phyloP scores from a whole-genome alignment of 2,329 filamentous ascomycete genomes.

The Aureobasidium sp. region DNA sequence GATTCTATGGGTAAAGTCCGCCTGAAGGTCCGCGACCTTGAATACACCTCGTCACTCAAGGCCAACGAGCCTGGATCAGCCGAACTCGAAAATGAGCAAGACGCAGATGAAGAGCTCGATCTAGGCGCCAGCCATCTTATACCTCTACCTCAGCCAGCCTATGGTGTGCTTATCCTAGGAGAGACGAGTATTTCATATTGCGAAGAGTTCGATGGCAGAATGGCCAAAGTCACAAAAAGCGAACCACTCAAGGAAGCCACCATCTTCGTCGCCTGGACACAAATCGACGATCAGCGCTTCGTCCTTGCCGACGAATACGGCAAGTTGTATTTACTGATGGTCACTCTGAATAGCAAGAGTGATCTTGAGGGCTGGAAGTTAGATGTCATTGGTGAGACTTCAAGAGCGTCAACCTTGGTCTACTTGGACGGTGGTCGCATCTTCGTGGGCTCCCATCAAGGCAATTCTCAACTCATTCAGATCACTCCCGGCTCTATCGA shows the following conservation, averaged over 20 bases:
- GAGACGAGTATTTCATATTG: constrained; percentile 76
- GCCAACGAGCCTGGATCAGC: constrained; percentile 42
- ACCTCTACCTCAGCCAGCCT: constrained; percentile 51
- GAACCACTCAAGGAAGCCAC: constrained; percentile 64
- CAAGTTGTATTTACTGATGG: constrained; percentile 72
- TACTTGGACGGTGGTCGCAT: constrained; percentile 67
- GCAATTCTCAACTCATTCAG: constrained; percentile 76
- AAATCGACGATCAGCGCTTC: constrained; percentile 73
- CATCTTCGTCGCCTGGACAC: constrained; percentile 87
- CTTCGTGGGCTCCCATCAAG: constrained; percentile 87
- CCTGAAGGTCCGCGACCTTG: constrained; percentile 49
- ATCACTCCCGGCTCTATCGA: constrained; percentile 56
- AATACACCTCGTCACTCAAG: constrained; percentile 40
- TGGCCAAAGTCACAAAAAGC: constrained; percentile 38
- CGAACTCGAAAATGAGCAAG: constrained; percentile 48
- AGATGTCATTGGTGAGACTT: constrained; percentile 59
- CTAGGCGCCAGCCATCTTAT: constrained; percentile 56
- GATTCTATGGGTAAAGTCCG: constrained; percentile 52
- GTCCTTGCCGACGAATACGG: constrained; percentile 92
- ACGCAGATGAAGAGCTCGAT: constrained; percentile 48
- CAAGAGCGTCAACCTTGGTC: constrained; percentile 69
- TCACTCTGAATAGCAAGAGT: constrained; percentile 57
- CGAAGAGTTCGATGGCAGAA: constrained; percentile 52
- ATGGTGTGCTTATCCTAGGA: constrained; percentile 41
- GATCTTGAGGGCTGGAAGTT: constrained; percentile 69